These are phyloP conservation scores for Claviceps fusiformis DNA, from an alignment of 2,329 filamentous ascomycete species.

Conservation along the genomic window DNA sequence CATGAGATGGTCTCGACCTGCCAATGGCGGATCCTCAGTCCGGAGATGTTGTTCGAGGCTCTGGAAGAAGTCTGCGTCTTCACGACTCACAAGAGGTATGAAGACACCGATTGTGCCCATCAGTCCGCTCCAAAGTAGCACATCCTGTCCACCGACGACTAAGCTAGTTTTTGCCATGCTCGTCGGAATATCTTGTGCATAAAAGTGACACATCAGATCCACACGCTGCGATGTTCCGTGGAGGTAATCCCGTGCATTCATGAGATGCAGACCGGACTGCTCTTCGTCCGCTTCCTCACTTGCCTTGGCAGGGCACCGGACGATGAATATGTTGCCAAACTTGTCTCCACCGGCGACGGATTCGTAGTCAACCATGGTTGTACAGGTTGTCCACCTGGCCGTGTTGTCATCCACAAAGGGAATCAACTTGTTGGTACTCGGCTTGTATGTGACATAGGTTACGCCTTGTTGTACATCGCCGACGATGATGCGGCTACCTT, in stretches of 20 bases:
- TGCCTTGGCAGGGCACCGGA: constrained; percentile 74
- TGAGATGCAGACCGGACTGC: constrained; percentile 76
- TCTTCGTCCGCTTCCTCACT: constrained; percentile 88
- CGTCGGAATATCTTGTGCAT: constrained; percentile 81
- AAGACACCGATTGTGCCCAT: constrained; percentile 91
- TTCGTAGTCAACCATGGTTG: constrained; percentile 94
- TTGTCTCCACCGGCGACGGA: constrained; percentile 91
- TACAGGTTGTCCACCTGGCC: constrained; percentile 79
- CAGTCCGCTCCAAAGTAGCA: constrained; percentile 85
- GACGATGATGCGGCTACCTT: constrained; percentile 81
- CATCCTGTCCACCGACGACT: constrained; percentile 80
- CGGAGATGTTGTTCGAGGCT: constrained; percentile 80
- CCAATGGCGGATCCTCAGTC: constrained; percentile 72
- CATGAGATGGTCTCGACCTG: constrained; percentile 87
- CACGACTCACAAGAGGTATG: constrained; percentile 79
- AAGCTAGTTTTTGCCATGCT: constrained; percentile 80
- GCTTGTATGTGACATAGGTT: constrained; percentile 87
- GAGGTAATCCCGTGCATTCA: constrained; percentile 80
- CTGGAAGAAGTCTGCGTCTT: constrained; percentile 97
- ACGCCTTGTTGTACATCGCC: constrained; percentile 88
- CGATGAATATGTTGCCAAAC: constrained; percentile 90
- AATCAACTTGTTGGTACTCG: constrained; percentile 78
- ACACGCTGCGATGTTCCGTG: constrained; percentile 79
- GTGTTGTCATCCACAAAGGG: constrained; percentile 87
- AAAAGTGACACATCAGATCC: constrained; percentile 77